Evolutionary conservation across 352 stramenopile species (phyloP), one percentile per base, ranked within the genome.

Genomic region (Globisporangium alternatum): DNA sequence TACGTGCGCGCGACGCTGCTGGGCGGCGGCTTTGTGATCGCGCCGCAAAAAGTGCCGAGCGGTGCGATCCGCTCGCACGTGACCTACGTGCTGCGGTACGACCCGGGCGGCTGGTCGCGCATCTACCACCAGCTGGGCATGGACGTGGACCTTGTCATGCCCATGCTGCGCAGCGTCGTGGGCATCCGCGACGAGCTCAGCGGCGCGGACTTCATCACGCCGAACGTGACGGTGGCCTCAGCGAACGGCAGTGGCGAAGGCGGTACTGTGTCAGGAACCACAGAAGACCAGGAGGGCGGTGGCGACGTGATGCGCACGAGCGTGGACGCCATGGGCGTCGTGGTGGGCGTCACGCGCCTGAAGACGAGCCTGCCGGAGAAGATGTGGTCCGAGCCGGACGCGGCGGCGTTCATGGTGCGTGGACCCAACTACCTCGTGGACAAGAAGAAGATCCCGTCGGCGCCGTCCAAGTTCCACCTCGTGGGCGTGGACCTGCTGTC

Each of bases 121-220:
- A 86, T 94, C 49, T 96, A 95, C 69, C 83, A 93, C 39, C 86
- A 94, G 63, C 81, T 96, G n/a, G 88, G 88, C 25, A 95, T 95
- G 88, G 88, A 93, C 60, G 84, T 96, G 33, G 88, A 96, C 61
- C 57, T 93, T 21, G 84, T 88, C 15, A 82, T 96, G 72, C 88
- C 88, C 9, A 93, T 94, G 84, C 78, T 96, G 33, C 84, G 88
- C 30, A 88, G 80, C 51, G 82, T 96, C 15, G 78, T 95, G 12
- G 88, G 88, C 30, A 93, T 96, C 59, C 86, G 86, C 13, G 88
- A 96, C 25, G 88, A 96, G 69, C 89, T 95, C 78, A 94, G 82
- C 45, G 69, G 73, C 55, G 77, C 70, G 9, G 81, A 93, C 72
- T 96, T 96, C 49, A 93, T 96, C 62, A 95, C 82, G 9, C 88